Conservation (phyloP, 495 filamentous ascomycete species). For the Aspergillus baeticus region DNA sequence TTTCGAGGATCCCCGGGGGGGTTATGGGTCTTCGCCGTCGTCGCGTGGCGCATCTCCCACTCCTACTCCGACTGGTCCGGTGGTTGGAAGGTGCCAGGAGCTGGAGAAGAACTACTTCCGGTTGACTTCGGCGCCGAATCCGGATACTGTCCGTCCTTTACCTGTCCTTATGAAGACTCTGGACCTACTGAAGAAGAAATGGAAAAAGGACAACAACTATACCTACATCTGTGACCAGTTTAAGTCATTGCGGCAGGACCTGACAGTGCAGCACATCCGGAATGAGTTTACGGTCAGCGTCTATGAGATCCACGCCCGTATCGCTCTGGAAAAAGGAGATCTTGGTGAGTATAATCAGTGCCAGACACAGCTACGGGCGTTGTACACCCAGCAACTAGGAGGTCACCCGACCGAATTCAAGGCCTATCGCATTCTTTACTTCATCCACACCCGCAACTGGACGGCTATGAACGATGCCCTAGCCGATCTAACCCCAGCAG, state of each 20-base stretch:
- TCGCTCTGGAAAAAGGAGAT: slow-evolving; percentile 97
- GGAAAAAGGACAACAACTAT: slow-evolving; percentile 92
- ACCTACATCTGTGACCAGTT: slow-evolving; percentile 98
- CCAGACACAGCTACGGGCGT: slow-evolving; percentile 90
- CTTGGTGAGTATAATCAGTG: slow-evolving; percentile 99
- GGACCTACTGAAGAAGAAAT: slow-evolving; percentile 88
- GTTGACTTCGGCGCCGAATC: slow-evolving; percentile 83
- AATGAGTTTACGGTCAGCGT: slow-evolving; percentile 93
- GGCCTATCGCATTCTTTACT: slow-evolving; percentile 99
- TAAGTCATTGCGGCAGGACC: slow-evolving; percentile 96
- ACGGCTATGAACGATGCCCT: slow-evolving; percentile 96
- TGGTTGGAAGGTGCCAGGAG: slow-evolving; percentile 80
- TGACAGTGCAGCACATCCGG: slow-evolving; percentile 96
- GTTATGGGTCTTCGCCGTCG: slow-evolving; percentile 33
- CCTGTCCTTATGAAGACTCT: slow-evolving; percentile 76
- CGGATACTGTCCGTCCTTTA: slow-evolving; percentile 84
- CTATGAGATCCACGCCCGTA: slow-evolving; percentile 96
- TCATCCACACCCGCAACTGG: slow-evolving; percentile 97
- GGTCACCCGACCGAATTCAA: slow-evolving; percentile 95
- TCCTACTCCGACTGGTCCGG: slow-evolving; percentile 63
- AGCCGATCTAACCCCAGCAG: slow-evolving; percentile 95
- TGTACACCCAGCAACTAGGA: slow-evolving; percentile 82
- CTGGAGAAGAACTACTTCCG: slow-evolving; percentile 95
- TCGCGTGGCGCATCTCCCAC: slow-evolving; percentile 60
- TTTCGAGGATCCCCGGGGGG: slow-evolving; percentile 67